These are phyloP conservation scores for Ustilago esculenta DNA, from an alignment of 1,284 basidiomycete species.

Conservation along the genomic window DNA sequence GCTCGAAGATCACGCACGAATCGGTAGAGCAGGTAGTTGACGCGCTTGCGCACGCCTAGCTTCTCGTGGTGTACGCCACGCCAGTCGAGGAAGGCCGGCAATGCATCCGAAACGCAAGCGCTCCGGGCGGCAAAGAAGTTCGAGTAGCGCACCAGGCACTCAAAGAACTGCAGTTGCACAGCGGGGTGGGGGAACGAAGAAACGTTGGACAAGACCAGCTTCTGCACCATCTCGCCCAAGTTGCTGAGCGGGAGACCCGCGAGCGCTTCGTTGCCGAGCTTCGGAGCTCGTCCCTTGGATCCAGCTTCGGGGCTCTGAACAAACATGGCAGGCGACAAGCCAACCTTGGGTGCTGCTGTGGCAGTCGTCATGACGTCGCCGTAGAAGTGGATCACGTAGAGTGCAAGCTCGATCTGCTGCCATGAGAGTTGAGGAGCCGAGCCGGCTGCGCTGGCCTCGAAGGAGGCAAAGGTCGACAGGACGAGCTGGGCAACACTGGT, in stretches of 20 bases:
- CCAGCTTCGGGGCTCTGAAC: conserved; percentile 56
- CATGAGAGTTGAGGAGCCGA: conserved; percentile 75
- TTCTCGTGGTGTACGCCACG: conserved; percentile 89
- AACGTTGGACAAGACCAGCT: conserved; percentile 84
- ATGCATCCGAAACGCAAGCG: conserved; percentile 76
- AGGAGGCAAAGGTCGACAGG: conserved; percentile 77
- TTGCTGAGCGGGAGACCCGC: conserved; percentile 78
- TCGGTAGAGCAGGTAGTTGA: conserved; percentile 91
- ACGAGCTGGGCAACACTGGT: conserved; percentile 78
- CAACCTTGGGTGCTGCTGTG: conserved; percentile 58
- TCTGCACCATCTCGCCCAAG: conserved; percentile 88
- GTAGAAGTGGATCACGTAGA: conserved; percentile 91
- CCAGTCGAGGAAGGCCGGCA: conserved; percentile 87
- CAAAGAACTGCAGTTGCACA: conserved; percentile 93
- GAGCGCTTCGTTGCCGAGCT: conserved; percentile 49
- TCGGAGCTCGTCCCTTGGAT: conserved; percentile 53
- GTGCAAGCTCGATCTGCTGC: conserved; percentile 91
- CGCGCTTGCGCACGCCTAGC: conserved; percentile 77
- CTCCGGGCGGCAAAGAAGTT: conserved; percentile 91
- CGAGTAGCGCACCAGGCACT: conserved; percentile 87
- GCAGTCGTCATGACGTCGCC: conserved; percentile 73
- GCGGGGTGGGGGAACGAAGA: conserved; percentile 84
- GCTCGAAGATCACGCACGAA: conserved; percentile 82
- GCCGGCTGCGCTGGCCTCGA: conserved; percentile 70
- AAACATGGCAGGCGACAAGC: conserved; percentile 59